Evolutionary conservation across 306 rosid genomes (phyloP), one percentile per base, ranked within the genome.

Genomic region (Amphicarpaea edgeworthii): DNA sequence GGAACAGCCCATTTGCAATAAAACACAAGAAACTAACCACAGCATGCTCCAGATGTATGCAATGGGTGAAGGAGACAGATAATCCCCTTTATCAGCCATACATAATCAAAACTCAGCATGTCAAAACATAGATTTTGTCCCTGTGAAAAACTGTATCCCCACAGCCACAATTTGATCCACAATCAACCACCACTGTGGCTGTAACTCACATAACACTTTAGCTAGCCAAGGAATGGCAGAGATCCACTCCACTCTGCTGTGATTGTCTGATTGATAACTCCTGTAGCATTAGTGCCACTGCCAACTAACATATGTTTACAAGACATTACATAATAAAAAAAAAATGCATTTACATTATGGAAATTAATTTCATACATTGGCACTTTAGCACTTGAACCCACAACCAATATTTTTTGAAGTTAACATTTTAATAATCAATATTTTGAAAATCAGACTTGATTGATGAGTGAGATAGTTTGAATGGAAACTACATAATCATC

Each of bases 401-500:
- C 34, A 57, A n/a, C 20, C 45, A 50, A 49, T 59, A 50, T 53
- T 32, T 53, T 66, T 51, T 69, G 19, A 49, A 51, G 66, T 60
- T 50, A 72, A 34, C 80, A 50, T 32, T 57, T 42, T 40, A 67
- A 43, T 26, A 42, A 19, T 49, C 69, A 28, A 32, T 76, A 46
- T 58, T 41, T 64, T 40, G 53, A 26, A 69, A 74, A 74, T 17
- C 75, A 17, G 10, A 73, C 15, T 24, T 16, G 9, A 55, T 55
- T 26, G 46, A 37, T 55, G 24, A 40, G 51, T 47, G 59, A 24
- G n/a, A 81, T 24, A 23, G 47, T 37, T 59, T 43, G 82, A 72
- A 59, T 20, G 1, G 32, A 67, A 85, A 54, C 41, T 73, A 38
- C 81, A 23, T 51, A 59, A 66, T 42, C 68, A 64, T 47, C 68